Evolutionary conservation across 164 flowering plant species (phyloP).

Genomic region (Annona squamosa): DNA sequence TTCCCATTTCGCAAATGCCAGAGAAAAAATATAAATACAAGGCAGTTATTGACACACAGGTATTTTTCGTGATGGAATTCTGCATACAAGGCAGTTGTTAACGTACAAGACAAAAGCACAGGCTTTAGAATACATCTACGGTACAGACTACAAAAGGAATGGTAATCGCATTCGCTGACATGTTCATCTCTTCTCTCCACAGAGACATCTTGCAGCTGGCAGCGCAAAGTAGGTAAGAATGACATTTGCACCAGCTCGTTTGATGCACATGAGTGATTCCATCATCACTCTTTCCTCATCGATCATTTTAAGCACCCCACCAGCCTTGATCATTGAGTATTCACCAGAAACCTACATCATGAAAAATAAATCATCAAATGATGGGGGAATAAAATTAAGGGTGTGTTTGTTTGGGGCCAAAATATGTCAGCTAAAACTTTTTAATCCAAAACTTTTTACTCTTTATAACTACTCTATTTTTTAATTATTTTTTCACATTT

Average conservation of each 20-base stretch:
- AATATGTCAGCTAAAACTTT: too few species aligned
- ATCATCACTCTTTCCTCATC: constrained; percentile 92
- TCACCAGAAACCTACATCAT: constrained; percentile 80
- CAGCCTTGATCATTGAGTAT: constrained; percentile 96
- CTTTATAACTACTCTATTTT: too few species aligned
- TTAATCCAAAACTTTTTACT: too few species aligned
- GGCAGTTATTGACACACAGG: background rate
- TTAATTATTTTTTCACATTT: too few species aligned
- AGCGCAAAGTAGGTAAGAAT: constrained; percentile 88
- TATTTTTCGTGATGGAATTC: background rate
- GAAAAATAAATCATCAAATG: background rate
- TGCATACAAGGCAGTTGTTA: background rate
- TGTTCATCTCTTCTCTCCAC: constrained; percentile 68
- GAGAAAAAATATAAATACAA: background rate
- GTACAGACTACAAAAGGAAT: background rate
- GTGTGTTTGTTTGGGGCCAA: too few species aligned
- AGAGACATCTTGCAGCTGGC: constrained; percentile 76
- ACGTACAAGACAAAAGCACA: background rate
- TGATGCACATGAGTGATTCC: constrained; percentile 89
- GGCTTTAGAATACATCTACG: background rate
- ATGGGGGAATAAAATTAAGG: background rate
- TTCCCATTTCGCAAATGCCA: too few species aligned
- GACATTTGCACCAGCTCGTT: constrained; percentile 91
- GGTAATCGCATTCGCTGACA: background rate
- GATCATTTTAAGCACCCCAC: constrained; percentile 79